Base-by-base conservation (phyloP, 2,329 filamentous ascomycete species). In the Penicillium sp. region DNA sequence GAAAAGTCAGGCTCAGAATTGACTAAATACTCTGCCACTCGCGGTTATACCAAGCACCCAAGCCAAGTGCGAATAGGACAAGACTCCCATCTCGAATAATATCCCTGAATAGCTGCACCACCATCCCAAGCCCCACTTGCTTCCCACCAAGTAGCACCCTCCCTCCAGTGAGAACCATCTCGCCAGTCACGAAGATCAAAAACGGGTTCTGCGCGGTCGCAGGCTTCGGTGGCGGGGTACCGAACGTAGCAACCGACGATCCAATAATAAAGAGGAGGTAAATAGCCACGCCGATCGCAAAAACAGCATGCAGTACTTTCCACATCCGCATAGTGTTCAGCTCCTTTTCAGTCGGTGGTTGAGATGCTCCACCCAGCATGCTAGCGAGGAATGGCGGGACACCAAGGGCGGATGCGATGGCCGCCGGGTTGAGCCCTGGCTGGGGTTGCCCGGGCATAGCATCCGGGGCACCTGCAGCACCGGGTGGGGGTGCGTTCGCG, bases 291-390 rank as follows among this genome's bases (percentile, higher is more conserved):
- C 73, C 67, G n/a, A 87, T 69, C 4, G 85, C 81, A 69, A 87
- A 86, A 16, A 87, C 47, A 5, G 82, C 79, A 67, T 88, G 86
- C 10, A 87, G 69, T 22, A 85, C 71, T 54, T 84, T 82, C 86
- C 85, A 88, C 10, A 83, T 63, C 44, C 64, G 68, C 37, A 70
- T 62, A 13, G 68, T 68, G 54, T 72, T 72, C 62, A 75, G 69
- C 60, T 77, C 71, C 47, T 71, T 66, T 14, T 75, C 70, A 4
- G 72, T 73, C 57, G 73, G 75, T 59, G 70, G 75, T 68, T 74
- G 71, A 36, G 72, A 68, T 22, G 71, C 73, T 57, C 74, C 72
- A 37, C 73, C 74, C 41, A 78, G 66, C 69, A 73, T 76, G 66
- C 66, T 77, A 58, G 77, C 71, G 2, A 79, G 49, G 54, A 73